phyloP scores from a whole-genome alignment of 805 yeast genomes.

The Myxozyma lipomycoides region DNA sequence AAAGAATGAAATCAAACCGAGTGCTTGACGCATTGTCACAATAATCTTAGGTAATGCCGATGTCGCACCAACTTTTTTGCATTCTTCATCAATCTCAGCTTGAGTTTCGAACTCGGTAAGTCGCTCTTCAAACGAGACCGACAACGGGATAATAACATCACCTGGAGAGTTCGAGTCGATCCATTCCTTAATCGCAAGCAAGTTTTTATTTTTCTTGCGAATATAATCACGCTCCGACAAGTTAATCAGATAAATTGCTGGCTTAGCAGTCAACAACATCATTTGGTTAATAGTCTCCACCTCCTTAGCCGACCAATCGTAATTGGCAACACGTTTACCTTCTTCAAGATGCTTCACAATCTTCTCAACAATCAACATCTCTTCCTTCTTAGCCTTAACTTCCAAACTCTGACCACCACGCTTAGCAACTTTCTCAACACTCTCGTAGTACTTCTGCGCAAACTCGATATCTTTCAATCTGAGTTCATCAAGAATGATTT shows the following conservation, averaged over 20 bases:
- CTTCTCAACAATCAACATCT: constrained; percentile 65
- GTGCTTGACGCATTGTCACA: constrained; percentile 77
- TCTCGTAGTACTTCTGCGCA: constrained; percentile 75
- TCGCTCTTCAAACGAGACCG: constrained; percentile 88
- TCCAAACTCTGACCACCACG: constrained; percentile 89
- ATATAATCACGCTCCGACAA: constrained; percentile 83
- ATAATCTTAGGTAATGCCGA: constrained; percentile 86
- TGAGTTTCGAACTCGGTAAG: constrained; percentile 82
- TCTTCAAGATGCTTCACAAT: constrained; percentile 73
- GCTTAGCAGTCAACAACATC: constrained; percentile 90
- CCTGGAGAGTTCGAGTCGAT: constrained; percentile 83
- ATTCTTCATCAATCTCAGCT: constrained; percentile 73
- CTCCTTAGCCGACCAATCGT: constrained; percentile 83
- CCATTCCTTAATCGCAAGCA: constrained; percentile 83
- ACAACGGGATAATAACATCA: constrained; percentile 85
- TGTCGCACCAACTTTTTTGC: constrained; percentile 64
- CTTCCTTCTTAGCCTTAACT: constrained; percentile 83
- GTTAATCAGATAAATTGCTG: constrained; percentile 87
- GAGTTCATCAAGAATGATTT: constrained; percentile 84
- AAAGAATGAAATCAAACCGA: constrained; percentile 87
- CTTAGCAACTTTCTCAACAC: constrained; percentile 70
- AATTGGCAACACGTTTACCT: constrained; percentile 85
- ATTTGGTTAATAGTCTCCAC: constrained; percentile 84
- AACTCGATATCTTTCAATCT: constrained; percentile 96
- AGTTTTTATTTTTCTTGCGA: constrained; percentile 83